Evolutionary conservation across 169 alveolate genomes (phyloP).

Genomic region (Babesia gibsoni): DNA sequence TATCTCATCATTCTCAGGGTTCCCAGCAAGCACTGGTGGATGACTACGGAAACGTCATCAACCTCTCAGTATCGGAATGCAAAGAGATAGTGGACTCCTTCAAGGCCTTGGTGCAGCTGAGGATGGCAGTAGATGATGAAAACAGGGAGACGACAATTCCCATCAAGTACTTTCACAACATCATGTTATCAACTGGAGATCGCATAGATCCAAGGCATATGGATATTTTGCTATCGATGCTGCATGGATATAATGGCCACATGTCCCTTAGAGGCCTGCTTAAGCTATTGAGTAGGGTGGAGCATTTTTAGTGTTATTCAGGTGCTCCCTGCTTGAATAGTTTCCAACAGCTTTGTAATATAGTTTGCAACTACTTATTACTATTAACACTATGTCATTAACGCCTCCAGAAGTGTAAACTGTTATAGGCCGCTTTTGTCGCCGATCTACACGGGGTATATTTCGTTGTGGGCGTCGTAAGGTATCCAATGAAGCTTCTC

Average conservation of each 20-base stretch:
- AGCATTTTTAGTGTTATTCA: background rate
- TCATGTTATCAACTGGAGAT: slow-evolving; percentile 27
- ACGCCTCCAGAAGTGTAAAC: background rate
- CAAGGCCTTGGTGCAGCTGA: slow-evolving; percentile 14
- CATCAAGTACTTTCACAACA: slow-evolving; percentile 11
- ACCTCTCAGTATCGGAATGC: slow-evolving; percentile 25
- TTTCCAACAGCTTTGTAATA: background rate
- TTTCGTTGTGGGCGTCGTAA: slow-evolving; percentile 77
- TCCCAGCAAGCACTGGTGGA: slow-evolving; percentile 5
- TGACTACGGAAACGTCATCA: slow-evolving; percentile 28
- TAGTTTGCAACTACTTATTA: background rate
- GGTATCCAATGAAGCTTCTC: slow-evolving; percentile 86
- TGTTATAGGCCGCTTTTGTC: too few relatives aligned
- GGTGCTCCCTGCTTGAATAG: too few relatives aligned
- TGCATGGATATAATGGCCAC: slow-evolving; percentile 15
- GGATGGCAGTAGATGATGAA: background rate
- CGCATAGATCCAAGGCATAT: slow-evolving; percentile 4
- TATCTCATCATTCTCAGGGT: background rate
- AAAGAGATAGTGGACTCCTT: slow-evolving; percentile 12
- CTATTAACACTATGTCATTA: background rate
- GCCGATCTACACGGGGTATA: slow-evolving; percentile 48
- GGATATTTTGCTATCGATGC: slow-evolving; percentile 7
- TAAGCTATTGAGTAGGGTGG: slow-evolving; percentile 17
- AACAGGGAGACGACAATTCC: background rate
- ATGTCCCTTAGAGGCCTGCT: slow-evolving; percentile 43